phyloP scores from a whole-genome alignment of 331 rosid genomes.

The Malus hybrid region DNA sequence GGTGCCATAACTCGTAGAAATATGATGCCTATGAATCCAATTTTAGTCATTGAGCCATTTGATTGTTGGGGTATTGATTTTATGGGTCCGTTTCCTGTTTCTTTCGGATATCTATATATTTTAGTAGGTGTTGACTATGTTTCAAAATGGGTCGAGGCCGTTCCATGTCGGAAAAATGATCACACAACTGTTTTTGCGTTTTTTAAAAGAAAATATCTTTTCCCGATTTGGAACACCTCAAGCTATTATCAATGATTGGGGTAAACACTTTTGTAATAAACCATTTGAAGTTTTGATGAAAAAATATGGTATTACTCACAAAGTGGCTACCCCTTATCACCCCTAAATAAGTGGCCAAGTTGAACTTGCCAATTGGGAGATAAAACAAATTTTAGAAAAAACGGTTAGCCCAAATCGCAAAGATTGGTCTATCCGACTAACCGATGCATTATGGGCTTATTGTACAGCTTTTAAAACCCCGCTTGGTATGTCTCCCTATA shows the following conservation, averaged over 20 bases:
- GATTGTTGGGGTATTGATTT: background rate
- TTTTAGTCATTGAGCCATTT: background rate
- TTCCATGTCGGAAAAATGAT: too few relatives aligned
- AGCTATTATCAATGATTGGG: background rate
- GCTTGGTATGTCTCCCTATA: background rate
- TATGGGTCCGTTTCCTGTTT: background rate
- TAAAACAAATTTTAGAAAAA: background rate
- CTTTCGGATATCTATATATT: background rate
- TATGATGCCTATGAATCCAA: background rate
- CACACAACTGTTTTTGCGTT: too few relatives aligned
- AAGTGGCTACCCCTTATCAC: background rate
- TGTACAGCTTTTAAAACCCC: background rate
- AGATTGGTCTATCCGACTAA: background rate
- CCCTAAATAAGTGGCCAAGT: background rate
- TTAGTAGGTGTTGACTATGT: too few relatives aligned
- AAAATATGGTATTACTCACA: background rate
- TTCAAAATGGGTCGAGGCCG: too few relatives aligned
- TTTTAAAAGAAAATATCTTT: too few relatives aligned
- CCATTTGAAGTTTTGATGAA: background rate
- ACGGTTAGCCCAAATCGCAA: background rate
- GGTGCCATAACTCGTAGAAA: background rate
- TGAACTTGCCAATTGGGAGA: background rate
- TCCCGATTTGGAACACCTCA: too few relatives aligned
- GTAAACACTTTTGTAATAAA: background rate
- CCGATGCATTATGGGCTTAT: too few relatives aligned